Percentiles rank a stretch among this genome's conserved stretches.
These are phyloP conservation scores for Tetrapyrgos nigripes DNA, from an alignment of 1,284 basidiomycete species.

Conservation along the genomic window DNA sequence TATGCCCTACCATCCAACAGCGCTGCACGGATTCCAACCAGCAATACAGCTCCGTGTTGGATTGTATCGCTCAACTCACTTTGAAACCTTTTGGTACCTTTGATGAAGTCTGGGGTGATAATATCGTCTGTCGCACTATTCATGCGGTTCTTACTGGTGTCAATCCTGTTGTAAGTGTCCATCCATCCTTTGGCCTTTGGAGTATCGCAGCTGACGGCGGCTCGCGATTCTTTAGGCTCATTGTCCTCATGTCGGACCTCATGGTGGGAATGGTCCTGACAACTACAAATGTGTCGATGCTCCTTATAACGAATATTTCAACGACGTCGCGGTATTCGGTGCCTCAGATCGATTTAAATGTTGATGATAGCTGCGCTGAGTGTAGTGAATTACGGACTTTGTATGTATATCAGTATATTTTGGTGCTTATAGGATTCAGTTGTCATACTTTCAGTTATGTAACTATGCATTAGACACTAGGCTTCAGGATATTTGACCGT, in stretches of 20 bases:
- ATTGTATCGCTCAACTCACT: not conserved
- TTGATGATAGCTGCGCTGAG: too few species aligned
- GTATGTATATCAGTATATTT: too few species aligned
- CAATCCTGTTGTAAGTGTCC: conserved; percentile 5
- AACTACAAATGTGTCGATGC: not conserved
- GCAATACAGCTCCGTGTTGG: not conserved
- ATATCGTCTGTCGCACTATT: conserved; percentile 10
- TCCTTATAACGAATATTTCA: not conserved
- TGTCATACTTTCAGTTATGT: too few species aligned
- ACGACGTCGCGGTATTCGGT: too few species aligned
- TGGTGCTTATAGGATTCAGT: too few species aligned
- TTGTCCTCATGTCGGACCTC: conserved; percentile 12
- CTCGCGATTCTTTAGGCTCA: not conserved
- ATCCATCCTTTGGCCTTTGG: not conserved
- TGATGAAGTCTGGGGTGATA: conserved; percentile 16
- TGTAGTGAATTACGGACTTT: too few species aligned
- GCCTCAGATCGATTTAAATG: too few species aligned
- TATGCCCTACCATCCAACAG: not conserved
- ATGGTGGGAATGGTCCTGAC: not conserved
- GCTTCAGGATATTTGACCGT: too few species aligned
- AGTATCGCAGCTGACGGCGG: not conserved
- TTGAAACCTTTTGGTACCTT: conserved; percentile 6
- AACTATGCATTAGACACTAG: too few species aligned
- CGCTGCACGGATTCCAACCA: conserved; percentile 7
- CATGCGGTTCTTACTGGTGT: conserved; percentile 9